Base-by-base conservation (phyloP, 2,329 filamentous ascomycete genomes). In the Alternaria angustiovoidea region DNA sequence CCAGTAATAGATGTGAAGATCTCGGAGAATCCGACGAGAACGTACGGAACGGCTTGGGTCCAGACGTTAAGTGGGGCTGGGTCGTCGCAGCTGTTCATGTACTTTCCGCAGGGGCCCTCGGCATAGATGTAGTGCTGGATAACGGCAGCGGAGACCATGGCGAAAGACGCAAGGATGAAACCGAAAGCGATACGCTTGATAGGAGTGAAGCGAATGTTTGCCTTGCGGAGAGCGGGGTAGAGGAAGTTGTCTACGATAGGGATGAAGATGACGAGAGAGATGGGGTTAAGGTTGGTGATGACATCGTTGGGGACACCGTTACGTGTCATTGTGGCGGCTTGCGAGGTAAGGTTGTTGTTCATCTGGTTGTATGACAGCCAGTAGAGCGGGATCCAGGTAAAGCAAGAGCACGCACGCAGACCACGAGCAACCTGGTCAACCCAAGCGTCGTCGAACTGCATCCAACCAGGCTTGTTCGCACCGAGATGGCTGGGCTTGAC, bases 371-470 rank as follows among this genome's bases (percentile, higher is more conserved):
- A 85, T 6, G 81, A 79, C 5, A 85, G 76, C 71, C 75, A 79
- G 73, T 78, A 79, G 7, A 79, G 71, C 14, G 77, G 77, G 44
- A 78, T 77, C 73, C 76, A 94, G 34, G 92, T 90, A 65, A 86
- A 73, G 61, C 75, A 77, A 41, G 75, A 77, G 69, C 75, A 78
- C 22, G 77, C 77, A 57, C 75, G 75, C 8, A 78, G 65, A 64
- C 76, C 77, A 68, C 77, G 75, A 39, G 75, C 75, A 30, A 79
- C 76, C 55, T 79, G 75, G 63, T 93, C 91, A 34, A 94, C 91
- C 91, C 91, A 94, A 53, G 87, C 87, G 67, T 94, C 92, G 63
- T 94, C 91, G 68, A 93, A 93, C 0, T 88, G 91, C 89, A 94
- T 93, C 90, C 90, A 94, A 0, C 56, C 41, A 0, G 91, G 91